These are phyloP conservation scores for Calycina herbarum DNA, from an alignment of 2,329 filamentous ascomycete genomes.

Conservation along the genomic window DNA sequence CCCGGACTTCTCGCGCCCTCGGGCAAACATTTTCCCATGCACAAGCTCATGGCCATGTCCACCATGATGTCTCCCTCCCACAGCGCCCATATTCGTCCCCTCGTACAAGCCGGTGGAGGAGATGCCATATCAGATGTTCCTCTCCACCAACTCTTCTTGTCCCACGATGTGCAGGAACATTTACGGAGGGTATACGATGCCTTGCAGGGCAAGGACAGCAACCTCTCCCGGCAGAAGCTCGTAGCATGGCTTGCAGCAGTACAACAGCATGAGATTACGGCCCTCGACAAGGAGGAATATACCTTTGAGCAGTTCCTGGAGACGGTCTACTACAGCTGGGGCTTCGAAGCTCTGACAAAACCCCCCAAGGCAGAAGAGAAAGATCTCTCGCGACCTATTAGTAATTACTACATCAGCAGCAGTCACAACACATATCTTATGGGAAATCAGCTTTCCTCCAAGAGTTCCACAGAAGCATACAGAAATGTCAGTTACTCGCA, in stretches of 20 bases:
- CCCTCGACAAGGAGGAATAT: conserved; percentile 33
- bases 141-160: conserved; percentile 43
- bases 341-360: conserved; percentile 31
- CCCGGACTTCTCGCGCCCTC: conserved; percentile 26
- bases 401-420: conserved; percentile 89
- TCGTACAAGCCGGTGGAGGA: conserved; percentile 31
- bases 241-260: conserved; percentile 49
- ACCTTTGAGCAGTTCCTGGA: conserved; percentile 38
- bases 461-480: conserved; percentile 74
- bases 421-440: conserved; percentile 93
- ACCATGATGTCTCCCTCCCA: conserved; percentile 35
- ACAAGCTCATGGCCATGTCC: conserved; percentile 39
- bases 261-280: conserved; percentile 42
- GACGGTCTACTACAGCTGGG: conserved; percentile 32
- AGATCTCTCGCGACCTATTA: conserved; percentile 37
- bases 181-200: conserved; percentile 50
- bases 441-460: conserved; percentile 80
- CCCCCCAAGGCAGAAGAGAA: conserved; percentile 25
- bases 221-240: conserved; percentile 44
- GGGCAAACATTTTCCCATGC: conserved; percentile 37
- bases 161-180: conserved; percentile 49
- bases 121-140: conserved; percentile 28
- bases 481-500: conserved; percentile 57
- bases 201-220: conserved; percentile 40
- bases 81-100: conserved; percentile 25